Conservation (phyloP, 495 filamentous ascomycete species). For the Xylaria nigripes region DNA sequence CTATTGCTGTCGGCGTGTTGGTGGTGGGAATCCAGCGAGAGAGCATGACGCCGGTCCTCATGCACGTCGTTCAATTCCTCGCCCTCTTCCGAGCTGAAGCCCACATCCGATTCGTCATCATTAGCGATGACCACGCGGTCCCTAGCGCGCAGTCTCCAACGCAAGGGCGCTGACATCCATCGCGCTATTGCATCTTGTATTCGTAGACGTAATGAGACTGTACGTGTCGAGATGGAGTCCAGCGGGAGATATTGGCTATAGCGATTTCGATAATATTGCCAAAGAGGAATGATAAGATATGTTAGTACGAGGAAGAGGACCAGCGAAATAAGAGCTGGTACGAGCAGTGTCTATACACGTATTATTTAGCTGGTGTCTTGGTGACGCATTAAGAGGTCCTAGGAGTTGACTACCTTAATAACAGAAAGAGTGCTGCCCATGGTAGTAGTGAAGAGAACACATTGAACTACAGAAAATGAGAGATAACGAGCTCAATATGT, state of each 20-base stretch:
- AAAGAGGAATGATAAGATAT: conserved; percentile 65
- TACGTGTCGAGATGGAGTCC: conserved; percentile 53
- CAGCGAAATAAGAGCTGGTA: conserved; percentile 71
- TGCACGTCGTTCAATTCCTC: conserved; percentile 58
- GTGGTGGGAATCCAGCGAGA: conserved; percentile 51
- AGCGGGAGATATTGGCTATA: conserved; percentile 66
- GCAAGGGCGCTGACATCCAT: conserved; percentile 44
- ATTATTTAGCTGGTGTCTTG: background rate
- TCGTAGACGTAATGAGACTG: conserved; percentile 54
- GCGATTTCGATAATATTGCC: conserved; percentile 64
- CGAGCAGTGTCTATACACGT: conserved; percentile 57
- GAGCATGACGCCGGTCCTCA: conserved; percentile 58
- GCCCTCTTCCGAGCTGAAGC: conserved; percentile 44
- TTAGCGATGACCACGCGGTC: conserved; percentile 28
- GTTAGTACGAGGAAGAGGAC: conserved; percentile 63
- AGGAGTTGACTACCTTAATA: conserved; percentile 33
- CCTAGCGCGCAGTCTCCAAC: conserved; percentile 40
- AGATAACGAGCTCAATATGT: background rate
- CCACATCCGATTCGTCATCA: conserved; percentile 38
- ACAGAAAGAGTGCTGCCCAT: conserved; percentile 36
- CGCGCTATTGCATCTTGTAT: conserved; percentile 47
- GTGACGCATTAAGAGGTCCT: background rate
- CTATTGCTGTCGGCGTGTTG: conserved; percentile 42
- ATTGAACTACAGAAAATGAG: background rate
- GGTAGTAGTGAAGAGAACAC: conserved; percentile 1